Evolutionary conservation across 768 basidiomycete genomes (phyloP), one percentile per base, ranked within the genome.

Genomic region (Boletus speciosus): DNA sequence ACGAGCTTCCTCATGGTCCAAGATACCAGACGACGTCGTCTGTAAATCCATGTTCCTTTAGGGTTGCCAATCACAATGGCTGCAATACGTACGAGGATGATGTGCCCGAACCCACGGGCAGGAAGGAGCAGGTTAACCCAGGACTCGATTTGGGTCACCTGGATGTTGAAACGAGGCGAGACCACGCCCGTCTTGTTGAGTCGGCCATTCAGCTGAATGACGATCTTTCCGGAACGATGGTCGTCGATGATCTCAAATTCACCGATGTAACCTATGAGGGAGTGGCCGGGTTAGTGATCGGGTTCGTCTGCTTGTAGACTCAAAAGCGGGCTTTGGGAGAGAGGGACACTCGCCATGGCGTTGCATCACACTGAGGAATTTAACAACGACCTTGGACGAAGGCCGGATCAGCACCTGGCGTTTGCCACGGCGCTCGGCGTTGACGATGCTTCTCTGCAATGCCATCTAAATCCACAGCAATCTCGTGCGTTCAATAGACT

Each of bases 111-210:
- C 19, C 88, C 88, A 86, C 97, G 87, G 64, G 96, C 86, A 55
- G 97, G 97, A 57, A 98, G 83, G 55, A 99, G 76, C 78, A 93
- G 81, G 82, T 94, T 94, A 80, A 98, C 93, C 96, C 96, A 98
- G 59, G 81, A 78, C 76, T 96, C 92, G 66, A 98, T 97, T 70
- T 95, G 88, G 65, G 74, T 85, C 58, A 90, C 87, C 71, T 94
- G 90, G 64, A 98, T 84, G 76, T 98, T 98, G 84, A 92, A 98
- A 51, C 97, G 90, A 41, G 96, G 95, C n/a, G 95, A 98, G 76
- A 98, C 98, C 70, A 99, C 96, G 64, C 96, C 97, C n/a, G 88
- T 89, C 80, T 99, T 99, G 83, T 99, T 99, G 65, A 99, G 83
- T 57, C 93, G 90, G 43, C 97, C 97, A 69, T 97, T 99, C 54